Evolutionary conservation across 208 protist species (phyloP).

Genomic region (Leishmania tarentolae): DNA sequence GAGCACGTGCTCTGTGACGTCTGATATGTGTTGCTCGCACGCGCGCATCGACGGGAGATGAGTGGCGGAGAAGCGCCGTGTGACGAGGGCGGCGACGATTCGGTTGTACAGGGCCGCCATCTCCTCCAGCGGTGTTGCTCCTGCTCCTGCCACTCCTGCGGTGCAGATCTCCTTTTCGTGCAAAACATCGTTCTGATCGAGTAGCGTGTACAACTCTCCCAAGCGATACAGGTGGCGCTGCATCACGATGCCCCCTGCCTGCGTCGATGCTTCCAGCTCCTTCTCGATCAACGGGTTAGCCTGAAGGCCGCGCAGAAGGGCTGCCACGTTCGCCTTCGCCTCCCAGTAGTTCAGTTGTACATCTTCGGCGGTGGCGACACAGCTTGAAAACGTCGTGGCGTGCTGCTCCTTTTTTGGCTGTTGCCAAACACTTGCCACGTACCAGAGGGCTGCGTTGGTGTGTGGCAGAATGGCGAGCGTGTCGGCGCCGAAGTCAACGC

Average conservation of each 20-base stretch:
- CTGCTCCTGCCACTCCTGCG: not conserved
- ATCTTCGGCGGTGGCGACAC: not conserved
- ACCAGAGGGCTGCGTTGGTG: slow-evolving; percentile 26
- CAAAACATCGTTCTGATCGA: not conserved
- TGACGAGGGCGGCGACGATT: slow-evolving; percentile 34
- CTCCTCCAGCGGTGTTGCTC: slow-evolving; percentile 18
- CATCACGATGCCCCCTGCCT: slow-evolving; percentile 17
- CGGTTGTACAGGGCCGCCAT: slow-evolving; percentile 38
- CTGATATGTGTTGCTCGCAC: slow-evolving; percentile 15
- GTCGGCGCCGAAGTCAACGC: slow-evolving; percentile 29
- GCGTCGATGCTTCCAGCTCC: slow-evolving; percentile 14
- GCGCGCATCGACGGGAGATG: slow-evolving; percentile 26
- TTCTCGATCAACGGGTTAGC: slow-evolving; percentile 1
- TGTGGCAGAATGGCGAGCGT: slow-evolving; percentile 15
- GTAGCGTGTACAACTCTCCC: slow-evolving; percentile 15
- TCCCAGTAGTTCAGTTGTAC: slow-evolving; percentile 11
- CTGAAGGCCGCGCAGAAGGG: slow-evolving; percentile 20
- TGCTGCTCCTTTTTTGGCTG: not conserved
- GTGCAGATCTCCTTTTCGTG: not conserved
- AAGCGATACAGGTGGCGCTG: slow-evolving; percentile 25
- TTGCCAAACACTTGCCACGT: slow-evolving; percentile 2
- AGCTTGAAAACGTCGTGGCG: not conserved
- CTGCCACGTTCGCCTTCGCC: slow-evolving; percentile 16
- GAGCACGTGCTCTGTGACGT: slow-evolving; percentile 16
- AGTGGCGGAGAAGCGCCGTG: slow-evolving; percentile 19